Evolutionary conservation across 768 basidiomycete genomes (phyloP), one percentile per base, ranked within the genome.

Genomic region (Mycena rosella): DNA sequence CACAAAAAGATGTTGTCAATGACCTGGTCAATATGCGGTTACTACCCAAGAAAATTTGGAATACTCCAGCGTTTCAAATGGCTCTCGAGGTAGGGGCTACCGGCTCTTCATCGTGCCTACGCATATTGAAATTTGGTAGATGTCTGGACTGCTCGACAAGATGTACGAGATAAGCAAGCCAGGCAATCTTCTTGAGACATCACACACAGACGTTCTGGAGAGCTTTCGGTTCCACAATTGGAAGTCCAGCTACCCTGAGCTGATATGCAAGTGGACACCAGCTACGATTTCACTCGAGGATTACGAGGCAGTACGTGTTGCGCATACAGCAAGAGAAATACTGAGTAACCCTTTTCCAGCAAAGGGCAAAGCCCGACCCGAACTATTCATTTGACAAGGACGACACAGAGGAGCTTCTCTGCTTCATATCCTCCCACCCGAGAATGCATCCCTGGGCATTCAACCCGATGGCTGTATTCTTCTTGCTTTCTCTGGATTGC

Each of bases 391-490:
- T 48, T 36, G 10, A 22, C 32, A 2, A 3, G 10, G 18, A 15
- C 1, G 44, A 48, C 0, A 44, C 62, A 1, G 4, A 11, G 34
- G 26, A 56, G 1, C 45, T 63, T 15, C 42, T 63, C 13, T 2
- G 7, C 13, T 63, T 63, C 22, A 38, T 63, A 11, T 49, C 54
- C 22, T 7, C 11, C 2, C 17, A 40, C 17, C 60, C 60, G 2
- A 15, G 36, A 2, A 63, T 63, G 36, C 45, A 48, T 20, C 62
- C 62, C 7, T 63, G 62, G 62, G 11, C 32, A 0, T 63, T 27
- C 18, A 30, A 63, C 10, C 62, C 62, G 0, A 56, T 55, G 45
- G 53, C 62, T 11, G 45, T 22, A 0, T 63, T 27, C n/a, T 1
- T 63, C 5, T 63, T 63, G 7, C 2, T 57, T 5, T 63, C 62